A percentile compares a stretch with the other conserved stretches of the same genome.
phyloP scores from a whole-genome alignment of 371 early-diverging fungal species.

The Catenaria anguillulae region DNA sequence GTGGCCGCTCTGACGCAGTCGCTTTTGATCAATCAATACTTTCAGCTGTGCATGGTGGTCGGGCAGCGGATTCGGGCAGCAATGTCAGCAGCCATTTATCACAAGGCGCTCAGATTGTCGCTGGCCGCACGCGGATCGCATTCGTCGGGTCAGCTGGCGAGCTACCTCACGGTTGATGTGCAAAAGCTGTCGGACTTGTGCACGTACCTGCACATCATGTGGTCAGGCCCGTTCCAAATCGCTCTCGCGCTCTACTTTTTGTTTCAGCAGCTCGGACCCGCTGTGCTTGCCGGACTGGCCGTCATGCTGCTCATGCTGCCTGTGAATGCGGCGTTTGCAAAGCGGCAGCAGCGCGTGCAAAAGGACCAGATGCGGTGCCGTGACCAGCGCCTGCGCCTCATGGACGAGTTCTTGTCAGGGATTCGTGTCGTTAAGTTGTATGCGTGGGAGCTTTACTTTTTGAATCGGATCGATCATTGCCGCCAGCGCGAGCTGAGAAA shows the following conservation, averaged over 20 bases:
- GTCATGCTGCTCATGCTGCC: conserved; percentile 66
- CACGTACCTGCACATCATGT: conserved; percentile 58
- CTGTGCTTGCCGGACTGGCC: conserved; percentile 74
- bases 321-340: conserved; percentile 37
- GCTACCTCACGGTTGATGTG: conserved; percentile 70
- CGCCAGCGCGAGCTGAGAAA: conserved; percentile 4
- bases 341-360: conserved; percentile 50
- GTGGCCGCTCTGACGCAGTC: conserved; percentile 66
- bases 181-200: conserved; percentile 52
- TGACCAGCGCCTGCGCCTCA: conserved; percentile 60
- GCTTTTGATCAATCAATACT: conserved; percentile 76
- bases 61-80: conserved; percentile 72
- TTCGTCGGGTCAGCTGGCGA: conserved; percentile 71
- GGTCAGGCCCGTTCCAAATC: conserved; percentile 89
- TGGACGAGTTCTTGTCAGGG: conserved; percentile 76
- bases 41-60: conserved; percentile 56
- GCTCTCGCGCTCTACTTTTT: conserved; percentile 59
- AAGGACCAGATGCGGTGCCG: conserved; percentile 81
- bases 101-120: conserved; percentile 65
- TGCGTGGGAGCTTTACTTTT: conserved; percentile 18
- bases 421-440: conserved; percentile 85
- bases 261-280: conserved; percentile 63
- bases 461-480: background rate
- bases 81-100: conserved; percentile 75
- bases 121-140: conserved; percentile 62